A percentile compares a stretch with the other conserved stretches of the same genome.
Conservation (phyloP, 768 basidiomycete genomes). For the Mycena rosella region DNA sequence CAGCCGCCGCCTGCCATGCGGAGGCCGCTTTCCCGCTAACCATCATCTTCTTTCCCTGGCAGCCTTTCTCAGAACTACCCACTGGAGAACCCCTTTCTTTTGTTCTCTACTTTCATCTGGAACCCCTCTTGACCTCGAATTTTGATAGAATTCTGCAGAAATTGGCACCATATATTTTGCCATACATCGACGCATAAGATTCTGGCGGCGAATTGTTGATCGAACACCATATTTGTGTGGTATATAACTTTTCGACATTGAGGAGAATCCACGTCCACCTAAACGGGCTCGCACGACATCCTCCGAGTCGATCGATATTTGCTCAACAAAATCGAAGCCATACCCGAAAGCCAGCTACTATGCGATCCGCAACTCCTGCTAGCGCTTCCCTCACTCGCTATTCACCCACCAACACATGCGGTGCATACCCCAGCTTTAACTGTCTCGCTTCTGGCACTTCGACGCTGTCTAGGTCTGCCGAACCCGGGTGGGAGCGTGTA, state of each 20-base stretch:
- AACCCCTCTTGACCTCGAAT: too few relatives aligned
- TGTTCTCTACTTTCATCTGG: too few relatives aligned
- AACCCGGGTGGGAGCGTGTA: constrained; percentile 60
- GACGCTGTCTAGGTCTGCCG: constrained; percentile 64
- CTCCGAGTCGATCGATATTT: not conserved
- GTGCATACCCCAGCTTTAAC: constrained; percentile 66
- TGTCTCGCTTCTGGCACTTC: constrained; percentile 67
- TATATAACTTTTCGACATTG: constrained; percentile 6
- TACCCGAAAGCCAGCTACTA: not conserved
- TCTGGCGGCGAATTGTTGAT: too few relatives aligned
- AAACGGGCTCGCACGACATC: constrained; percentile 47
- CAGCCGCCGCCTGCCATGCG: too few relatives aligned
- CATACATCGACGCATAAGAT: too few relatives aligned
- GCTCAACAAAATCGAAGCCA: not conserved
- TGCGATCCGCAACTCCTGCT: constrained; percentile 59
- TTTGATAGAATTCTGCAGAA: too few relatives aligned
- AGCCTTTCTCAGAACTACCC: too few relatives aligned
- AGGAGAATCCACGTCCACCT: constrained; percentile 48
- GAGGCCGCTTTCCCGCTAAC: too few relatives aligned
- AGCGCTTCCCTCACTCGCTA: constrained; percentile 68
- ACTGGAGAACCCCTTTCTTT: too few relatives aligned
- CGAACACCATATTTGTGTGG: too few relatives aligned
- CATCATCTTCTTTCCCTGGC: too few relatives aligned
- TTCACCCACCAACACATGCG: constrained; percentile 74
- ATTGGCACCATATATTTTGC: too few relatives aligned